Base-by-base conservation (phyloP, 2,329 filamentous ascomycete species). In the Curvularia sp. region DNA sequence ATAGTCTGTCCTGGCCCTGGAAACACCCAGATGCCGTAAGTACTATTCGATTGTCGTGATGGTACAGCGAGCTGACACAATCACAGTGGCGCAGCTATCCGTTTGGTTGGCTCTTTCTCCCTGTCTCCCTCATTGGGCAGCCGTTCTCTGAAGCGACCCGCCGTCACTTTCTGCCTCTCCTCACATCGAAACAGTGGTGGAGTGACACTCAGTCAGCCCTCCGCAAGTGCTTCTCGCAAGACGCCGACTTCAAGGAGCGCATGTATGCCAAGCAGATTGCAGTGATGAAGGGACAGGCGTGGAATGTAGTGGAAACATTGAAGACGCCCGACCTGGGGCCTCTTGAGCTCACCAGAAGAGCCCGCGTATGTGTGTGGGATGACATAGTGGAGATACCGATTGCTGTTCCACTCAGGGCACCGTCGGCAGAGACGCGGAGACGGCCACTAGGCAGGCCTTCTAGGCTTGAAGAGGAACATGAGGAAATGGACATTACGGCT, bases 261-360 rank as follows among this genome's bases (percentile, higher is more conserved):
- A 99, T 99, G 95, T 99, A 97, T 79, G 92, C 92, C n/a, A 88
- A 92, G 66, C 95, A 99, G 74, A 96, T 99, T 61, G 94, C 95
- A 1, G 95, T 99, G 58, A 97, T 99, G 92, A 99, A 99, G 79
- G 95, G 95, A 10, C 95, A 99, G 75, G 95, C 95, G 0, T 99
- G 95, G 93, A 99, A 99, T 74, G 95, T 99, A 0, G 95, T 99
- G 4, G 95, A 99, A 80, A 97, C 95, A 0, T 84, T 99, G 60
- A 99, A 99, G 77, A 91, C 91, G 18, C 83, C 87, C 0, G 95
- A 98, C 72, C 94, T 98, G 73, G 95, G 95, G 0, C 95, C 95
- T 0, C 82, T 99, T 18, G 95, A 98, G 78, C 85, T 99, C 52
- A 98, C 95, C 4, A 86, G 95, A 63, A 86, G 95, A 66, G 90